Evolutionary conservation across 23 red algal species (phyloP).

Genomic region (Gracilaria gracilis): DNA sequence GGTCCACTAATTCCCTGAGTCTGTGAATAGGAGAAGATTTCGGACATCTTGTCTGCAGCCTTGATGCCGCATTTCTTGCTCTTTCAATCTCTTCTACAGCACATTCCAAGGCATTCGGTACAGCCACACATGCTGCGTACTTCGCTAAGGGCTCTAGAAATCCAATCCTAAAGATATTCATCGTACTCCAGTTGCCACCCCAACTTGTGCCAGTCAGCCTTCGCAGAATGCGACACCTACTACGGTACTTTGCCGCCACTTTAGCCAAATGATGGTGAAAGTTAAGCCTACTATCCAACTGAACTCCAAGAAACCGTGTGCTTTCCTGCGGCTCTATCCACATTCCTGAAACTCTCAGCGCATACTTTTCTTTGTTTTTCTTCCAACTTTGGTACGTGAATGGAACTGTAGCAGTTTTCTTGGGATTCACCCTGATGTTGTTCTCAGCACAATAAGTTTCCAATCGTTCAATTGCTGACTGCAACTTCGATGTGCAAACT

Average conservation of each 20-base stretch:
- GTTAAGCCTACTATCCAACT: background rate
- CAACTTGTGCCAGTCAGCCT: background rate
- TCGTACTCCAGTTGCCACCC: background rate
- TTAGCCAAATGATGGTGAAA: constrained; percentile 35
- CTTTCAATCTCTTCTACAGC: background rate
- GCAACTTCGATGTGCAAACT: background rate
- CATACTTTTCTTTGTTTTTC: constrained; percentile 4
- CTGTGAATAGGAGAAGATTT: background rate
- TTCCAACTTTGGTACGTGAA: background rate
- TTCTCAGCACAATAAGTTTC: background rate
- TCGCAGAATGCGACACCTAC: background rate
- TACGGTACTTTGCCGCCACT: background rate
- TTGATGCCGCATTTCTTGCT: background rate
- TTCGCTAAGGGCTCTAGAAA: background rate
- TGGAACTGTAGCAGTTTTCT: background rate
- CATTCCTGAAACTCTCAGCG: background rate
- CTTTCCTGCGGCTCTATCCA: background rate
- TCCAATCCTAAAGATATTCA: background rate
- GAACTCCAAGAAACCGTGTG: background rate
- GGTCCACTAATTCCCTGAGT: background rate
- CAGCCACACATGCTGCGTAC: background rate
- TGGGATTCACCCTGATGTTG: background rate
- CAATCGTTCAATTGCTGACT: background rate
- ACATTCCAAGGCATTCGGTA: background rate
- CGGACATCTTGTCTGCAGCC: background rate